A percentile compares a stretch with the other conserved stretches of the same genome.
Evolutionary conservation across 2,329 filamentous ascomycete genomes (phyloP).

Genomic region (Penicillium sp.): DNA sequence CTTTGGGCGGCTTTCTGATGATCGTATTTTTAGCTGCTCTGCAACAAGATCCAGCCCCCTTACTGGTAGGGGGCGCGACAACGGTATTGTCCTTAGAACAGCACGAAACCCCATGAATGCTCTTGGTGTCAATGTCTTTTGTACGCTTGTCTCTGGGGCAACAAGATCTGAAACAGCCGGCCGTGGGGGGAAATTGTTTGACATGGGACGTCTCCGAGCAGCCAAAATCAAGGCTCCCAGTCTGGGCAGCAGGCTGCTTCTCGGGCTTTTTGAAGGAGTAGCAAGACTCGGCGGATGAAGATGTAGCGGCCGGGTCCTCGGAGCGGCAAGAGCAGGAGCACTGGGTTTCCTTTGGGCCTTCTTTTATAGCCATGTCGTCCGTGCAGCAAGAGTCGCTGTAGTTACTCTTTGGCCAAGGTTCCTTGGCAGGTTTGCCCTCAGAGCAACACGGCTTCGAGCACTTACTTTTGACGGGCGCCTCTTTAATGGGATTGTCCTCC

Average conservation of each 20-base stretch:
- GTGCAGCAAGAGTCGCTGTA: no score
- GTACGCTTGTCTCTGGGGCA: not conserved
- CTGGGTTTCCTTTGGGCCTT: no score
- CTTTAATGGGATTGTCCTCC: not conserved
- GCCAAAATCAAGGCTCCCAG: not conserved
- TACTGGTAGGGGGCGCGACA: conserved; percentile 1
- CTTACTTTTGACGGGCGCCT: not conserved
- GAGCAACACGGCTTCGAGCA: not conserved
- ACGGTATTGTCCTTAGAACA: not conserved
- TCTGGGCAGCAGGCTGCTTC: not conserved
- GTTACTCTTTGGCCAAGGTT: not conserved
- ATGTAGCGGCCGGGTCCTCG: no score
- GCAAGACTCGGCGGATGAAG: not conserved
- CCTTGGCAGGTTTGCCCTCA: not conserved
- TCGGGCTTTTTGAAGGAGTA: not conserved
- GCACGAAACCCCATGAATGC: not conserved
- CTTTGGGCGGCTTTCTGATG: no score
- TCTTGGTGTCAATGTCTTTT: not conserved
- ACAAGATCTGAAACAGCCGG: not conserved
- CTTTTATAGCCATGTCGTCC: no score
- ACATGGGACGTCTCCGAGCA: not conserved
- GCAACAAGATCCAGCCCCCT: not conserved
- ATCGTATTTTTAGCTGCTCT: no score
- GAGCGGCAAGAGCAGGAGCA: no score
- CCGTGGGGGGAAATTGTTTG: not conserved